Conservation (phyloP, 2,329 filamentous ascomycete species). For the Alternaria novae-zelandiae region DNA sequence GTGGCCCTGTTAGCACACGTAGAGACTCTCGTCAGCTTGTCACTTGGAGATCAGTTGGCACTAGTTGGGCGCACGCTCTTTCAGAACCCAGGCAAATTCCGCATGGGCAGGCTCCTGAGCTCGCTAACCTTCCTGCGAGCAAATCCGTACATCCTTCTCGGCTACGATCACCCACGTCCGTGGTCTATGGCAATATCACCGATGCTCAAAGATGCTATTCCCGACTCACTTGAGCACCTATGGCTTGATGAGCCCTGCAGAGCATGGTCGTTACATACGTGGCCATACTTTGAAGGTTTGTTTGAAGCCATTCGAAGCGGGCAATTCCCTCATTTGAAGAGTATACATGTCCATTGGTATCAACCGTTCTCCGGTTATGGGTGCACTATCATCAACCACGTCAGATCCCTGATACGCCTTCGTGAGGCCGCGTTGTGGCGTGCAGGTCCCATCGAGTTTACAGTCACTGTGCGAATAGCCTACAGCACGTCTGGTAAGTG, state of each 20-base stretch:
- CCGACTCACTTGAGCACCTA: neutral
- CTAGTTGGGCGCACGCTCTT: too few species aligned
- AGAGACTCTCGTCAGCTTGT: too few species aligned
- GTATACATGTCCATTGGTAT: neutral
- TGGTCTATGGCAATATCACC: too few species aligned
- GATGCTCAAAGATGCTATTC: too few species aligned
- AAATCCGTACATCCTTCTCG: neutral
- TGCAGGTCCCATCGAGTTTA: neutral
- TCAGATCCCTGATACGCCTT: fast-evolving
- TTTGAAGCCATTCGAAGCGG: neutral
- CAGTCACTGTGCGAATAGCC: neutral
- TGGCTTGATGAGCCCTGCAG: neutral
- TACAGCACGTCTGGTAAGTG: neutral
- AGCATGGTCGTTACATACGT: neutral
- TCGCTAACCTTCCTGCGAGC: neutral
- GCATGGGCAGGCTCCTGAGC: neutral
- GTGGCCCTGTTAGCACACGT: fast-evolving
- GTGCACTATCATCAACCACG: too few species aligned
- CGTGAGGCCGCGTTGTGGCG: neutral
- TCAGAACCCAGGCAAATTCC: neutral
- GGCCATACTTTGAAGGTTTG: too few species aligned
- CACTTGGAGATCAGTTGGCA: too few species aligned
- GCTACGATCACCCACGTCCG: neutral
- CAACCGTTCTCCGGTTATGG: too few species aligned
- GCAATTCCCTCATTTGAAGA: neutral